Evolutionary conservation across 192 early-diverging fungal species (phyloP), one percentile per base, ranked within the genome.

Genomic region (Phycomyces blakesleeanus): DNA sequence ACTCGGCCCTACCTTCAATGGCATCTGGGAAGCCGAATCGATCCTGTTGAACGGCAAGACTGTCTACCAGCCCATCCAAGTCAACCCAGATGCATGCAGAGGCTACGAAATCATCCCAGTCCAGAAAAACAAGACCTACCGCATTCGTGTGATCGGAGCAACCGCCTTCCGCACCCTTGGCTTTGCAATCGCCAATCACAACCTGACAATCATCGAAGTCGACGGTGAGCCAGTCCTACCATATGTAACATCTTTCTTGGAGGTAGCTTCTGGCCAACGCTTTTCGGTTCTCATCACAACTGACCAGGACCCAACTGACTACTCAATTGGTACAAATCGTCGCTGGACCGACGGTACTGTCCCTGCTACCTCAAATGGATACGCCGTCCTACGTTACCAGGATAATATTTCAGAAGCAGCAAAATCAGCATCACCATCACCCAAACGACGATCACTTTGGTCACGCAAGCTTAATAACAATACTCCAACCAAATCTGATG

Each of bases 201-300:
- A 40, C 14, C 42, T 82, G 65, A 69, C 79, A 3, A 68, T 82
- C 3, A 73, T 82, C 27, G 80, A 82, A 61, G 76, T 74, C 2
- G 81, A 82, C 64, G 81, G 81, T 24, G 61, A 73, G 11, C 22
- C 42, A 14, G 69, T 78, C 10, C 42, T 79, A 16, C 79, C 76
- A 0, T 69, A 75, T 53, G 55, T 58, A 16, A 71, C 73, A 3
- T 66, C 82, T 24, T 67, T 41, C 20, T 14, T 81, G 2, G 53
- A 72, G 11, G 18, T 82, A 8, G 64, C 69, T 61, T 50, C 78
- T 18, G 74, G 71, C 9, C 76, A 81, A 50, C 47, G 81, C 26
- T 79, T 77, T 51, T 76, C 76, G 57, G 78, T 79, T 0, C 26
- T 79, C 2, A 54, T 81, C 10, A 74, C 25, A n/a, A 55, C 78